These are phyloP conservation scores for Pichia pseudocactophila DNA, from an alignment of 805 yeast species.

Conservation along the genomic window DNA sequence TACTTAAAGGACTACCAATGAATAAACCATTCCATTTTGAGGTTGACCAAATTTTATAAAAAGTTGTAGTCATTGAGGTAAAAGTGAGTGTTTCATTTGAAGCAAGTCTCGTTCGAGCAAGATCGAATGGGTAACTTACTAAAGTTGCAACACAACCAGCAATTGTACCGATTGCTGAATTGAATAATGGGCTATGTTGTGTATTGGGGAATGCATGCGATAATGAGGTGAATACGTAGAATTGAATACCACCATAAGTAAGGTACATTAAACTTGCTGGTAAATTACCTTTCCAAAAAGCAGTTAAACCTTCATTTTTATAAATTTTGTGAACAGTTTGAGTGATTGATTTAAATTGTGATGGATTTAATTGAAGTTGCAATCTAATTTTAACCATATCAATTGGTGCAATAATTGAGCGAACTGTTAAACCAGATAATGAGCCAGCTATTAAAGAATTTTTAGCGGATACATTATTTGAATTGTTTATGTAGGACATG, in stretches of 20 bases:
- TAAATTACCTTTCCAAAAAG: constrained; percentile 93
- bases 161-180: constrained; percentile 52
- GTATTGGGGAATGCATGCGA: constrained; percentile 27
- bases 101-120: constrained; percentile 79
- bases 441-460: constrained; percentile 63
- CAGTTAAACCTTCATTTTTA: constrained; percentile 47
- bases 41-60: constrained; percentile 23
- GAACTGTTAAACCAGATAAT: constrained; percentile 51
- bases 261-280: constrained; percentile 87
- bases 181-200: constrained; percentile 13
- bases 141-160: constrained; percentile 73
- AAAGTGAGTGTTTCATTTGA: constrained; percentile 41
- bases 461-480: constrained; percentile 2
- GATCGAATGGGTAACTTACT: constrained; percentile 80
- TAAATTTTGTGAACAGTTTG: constrained; percentile 36
- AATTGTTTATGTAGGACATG: constrained; percentile 3
- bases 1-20: constrained; percentile 40
- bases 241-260: constrained; percentile 78
- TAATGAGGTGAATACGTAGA: constrained; percentile 52
- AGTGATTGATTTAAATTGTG: constrained; percentile 29
- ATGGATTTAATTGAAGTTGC: constrained; percentile 41
- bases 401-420: constrained; percentile 57
- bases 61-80: constrained; percentile 28
- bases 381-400: constrained; percentile 72
- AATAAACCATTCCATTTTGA: constrained; percentile 40